These are phyloP conservation scores for Aspergillus melleus DNA, from an alignment of 2,329 filamentous ascomycete genomes.

Conservation along the genomic window DNA sequence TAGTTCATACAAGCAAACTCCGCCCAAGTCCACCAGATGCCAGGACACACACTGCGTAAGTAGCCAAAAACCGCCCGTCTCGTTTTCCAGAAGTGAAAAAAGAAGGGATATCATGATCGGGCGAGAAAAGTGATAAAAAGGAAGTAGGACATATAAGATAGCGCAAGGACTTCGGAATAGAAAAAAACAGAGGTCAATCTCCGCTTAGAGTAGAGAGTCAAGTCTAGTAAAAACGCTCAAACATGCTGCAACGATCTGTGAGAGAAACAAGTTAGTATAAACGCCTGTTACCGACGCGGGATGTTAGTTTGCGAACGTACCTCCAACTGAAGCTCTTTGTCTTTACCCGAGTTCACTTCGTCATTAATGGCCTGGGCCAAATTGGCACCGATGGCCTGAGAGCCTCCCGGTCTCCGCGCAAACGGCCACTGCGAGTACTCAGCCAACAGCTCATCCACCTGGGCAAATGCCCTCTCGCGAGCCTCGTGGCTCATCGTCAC, in stretches of 20 bases:
- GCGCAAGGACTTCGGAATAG: constrained; percentile 5
- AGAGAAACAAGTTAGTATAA: constrained; percentile 12
- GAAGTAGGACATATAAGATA: constrained; percentile 4
- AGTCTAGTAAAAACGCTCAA: constrained; percentile 96
- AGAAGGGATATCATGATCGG: constrained; percentile 13
- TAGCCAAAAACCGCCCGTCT: constrained; percentile 18
- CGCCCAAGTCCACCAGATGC: constrained; percentile 26
- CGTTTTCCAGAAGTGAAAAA: constrained; percentile 13
- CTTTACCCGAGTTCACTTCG: constrained; percentile 82
- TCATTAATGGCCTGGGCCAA: constrained; percentile 82
- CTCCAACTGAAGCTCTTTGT: constrained; percentile 95
- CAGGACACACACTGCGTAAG: constrained; percentile 27
- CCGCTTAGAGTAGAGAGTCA: constrained; percentile 78
- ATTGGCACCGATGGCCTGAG: constrained; percentile 87
- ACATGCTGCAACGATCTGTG: constrained; percentile 81
- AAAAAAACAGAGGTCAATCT: constrained; percentile 3
- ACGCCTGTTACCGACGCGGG: background rate
- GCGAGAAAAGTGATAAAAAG: constrained; percentile 8
- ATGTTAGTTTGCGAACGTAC: constrained; percentile 51
- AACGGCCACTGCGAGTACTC: constrained; percentile 99
- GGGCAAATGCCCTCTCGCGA: constrained; percentile 88
- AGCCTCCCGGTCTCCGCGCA: constrained; percentile 72
- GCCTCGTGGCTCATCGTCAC: constrained; percentile 92
- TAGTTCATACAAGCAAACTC: constrained; percentile 18
- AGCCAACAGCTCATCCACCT: constrained; percentile 92